phyloP scores from a whole-genome alignment of 441 rosid species.

The Rhodomyrtus psidioides region DNA sequence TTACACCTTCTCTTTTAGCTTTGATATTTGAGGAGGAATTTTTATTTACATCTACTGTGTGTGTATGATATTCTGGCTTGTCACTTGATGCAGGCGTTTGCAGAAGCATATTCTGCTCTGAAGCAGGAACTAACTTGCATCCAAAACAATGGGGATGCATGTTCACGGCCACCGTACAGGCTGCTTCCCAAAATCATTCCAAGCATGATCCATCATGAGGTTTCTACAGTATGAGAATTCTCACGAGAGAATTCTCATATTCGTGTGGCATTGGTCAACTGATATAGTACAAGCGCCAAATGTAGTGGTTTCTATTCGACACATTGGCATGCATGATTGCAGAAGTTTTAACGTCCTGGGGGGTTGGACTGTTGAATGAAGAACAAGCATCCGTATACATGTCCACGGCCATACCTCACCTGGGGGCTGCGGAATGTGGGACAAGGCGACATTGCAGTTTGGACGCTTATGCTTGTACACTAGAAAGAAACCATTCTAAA shows the following conservation, averaged over 20 bases:
- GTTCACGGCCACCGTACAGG: slow-evolving; percentile 29
- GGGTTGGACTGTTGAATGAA: neutral
- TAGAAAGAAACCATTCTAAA: neutral
- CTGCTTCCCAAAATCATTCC: slow-evolving; percentile 85
- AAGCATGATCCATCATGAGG: slow-evolving; percentile 37
- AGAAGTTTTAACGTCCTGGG: neutral
- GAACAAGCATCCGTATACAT: neutral
- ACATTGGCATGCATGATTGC: neutral
- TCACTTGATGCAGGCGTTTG: slow-evolving; percentile 69
- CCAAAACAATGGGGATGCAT: slow-evolving; percentile 34
- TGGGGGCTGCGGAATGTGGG: neutral
- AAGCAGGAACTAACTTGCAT: slow-evolving; percentile 68
- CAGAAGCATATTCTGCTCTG: slow-evolving; percentile 84
- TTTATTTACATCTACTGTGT: neutral
- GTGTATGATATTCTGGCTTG: neutral
- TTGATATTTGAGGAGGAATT: neutral
- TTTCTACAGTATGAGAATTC: neutral
- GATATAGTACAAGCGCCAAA: neutral
- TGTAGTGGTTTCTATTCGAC: neutral
- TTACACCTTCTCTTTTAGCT: too few species aligned
- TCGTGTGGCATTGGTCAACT: slow-evolving; percentile 13
- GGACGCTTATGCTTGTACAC: neutral
- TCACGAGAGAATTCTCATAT: too few species aligned
- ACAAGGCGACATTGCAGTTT: neutral
- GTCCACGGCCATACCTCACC: neutral